phyloP scores from a whole-genome alignment of 148 eudicot species.

The Chenopodium suecicum region DNA sequence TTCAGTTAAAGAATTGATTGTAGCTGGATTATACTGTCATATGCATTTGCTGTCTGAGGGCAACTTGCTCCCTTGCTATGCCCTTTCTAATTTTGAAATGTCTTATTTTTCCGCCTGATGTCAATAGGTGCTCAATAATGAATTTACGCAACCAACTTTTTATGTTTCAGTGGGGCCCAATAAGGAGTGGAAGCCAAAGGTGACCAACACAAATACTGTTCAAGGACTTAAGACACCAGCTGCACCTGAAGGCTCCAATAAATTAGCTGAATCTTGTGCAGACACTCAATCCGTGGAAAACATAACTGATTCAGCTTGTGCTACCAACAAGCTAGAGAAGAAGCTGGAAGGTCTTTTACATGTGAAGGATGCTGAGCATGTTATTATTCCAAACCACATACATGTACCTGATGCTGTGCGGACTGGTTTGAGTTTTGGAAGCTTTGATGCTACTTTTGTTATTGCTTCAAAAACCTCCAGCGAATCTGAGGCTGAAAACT shows the following conservation, averaged over 20 bases:
- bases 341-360: conserved; percentile 52
- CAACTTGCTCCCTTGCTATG: neutral
- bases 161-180: conserved; percentile 42
- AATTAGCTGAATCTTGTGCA: conserved; percentile 32
- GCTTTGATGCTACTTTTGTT: conserved; percentile 70
- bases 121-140: neutral
- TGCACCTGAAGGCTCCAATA: conserved; percentile 38
- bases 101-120: neutral
- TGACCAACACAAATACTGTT: conserved; percentile 40
- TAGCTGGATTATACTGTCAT: neutral
- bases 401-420: conserved; percentile 82
- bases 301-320: conserved; percentile 40
- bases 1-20: neutral
- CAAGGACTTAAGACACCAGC: conserved; percentile 40
- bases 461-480: conserved; percentile 28
- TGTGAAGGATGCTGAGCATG: conserved; percentile 59
- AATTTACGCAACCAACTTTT: neutral
- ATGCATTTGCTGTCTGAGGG: neutral
- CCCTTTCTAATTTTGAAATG: neutral
- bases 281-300: conserved; percentile 25
- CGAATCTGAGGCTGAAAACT: conserved; percentile 37
- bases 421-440: conserved; percentile 75
- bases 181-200: conserved; percentile 87
- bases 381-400: conserved; percentile 77
- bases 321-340: conserved; percentile 42